Percentiles rank a stretch among this genome's conserved stretches.
These are phyloP conservation scores for Trichaptum fuscoviolaceum DNA, from an alignment of 768 basidiomycete genomes.

Conservation along the genomic window DNA sequence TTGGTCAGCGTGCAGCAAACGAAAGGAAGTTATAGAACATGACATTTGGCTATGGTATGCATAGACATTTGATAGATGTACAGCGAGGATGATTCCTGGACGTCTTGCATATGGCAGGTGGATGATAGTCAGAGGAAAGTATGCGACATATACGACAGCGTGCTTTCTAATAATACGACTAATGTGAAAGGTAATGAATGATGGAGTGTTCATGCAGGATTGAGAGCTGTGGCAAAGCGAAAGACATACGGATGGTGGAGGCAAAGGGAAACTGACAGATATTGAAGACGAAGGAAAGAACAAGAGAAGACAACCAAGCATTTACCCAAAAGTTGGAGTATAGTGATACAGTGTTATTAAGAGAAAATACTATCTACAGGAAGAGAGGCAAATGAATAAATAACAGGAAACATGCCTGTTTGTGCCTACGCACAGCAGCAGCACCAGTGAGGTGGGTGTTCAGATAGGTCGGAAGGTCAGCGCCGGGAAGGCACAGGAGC, in stretches of 20 bases:
- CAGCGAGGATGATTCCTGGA: not conserved
- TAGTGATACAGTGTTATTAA: not conserved
- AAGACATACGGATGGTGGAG: not conserved
- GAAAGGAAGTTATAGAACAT: not conserved
- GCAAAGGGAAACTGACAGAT: not conserved
- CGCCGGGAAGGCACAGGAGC: not conserved
- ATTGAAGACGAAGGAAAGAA: not conserved
- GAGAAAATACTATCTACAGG: not conserved
- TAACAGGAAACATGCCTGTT: not conserved
- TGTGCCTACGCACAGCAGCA: not conserved
- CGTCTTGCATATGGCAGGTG: not conserved
- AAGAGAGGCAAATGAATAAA: not conserved
- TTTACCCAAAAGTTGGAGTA: not conserved
- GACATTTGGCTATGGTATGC: not conserved
- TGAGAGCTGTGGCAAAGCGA: not conserved
- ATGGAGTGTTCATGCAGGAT: not conserved
- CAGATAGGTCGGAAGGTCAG: not conserved
- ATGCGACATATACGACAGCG: not conserved
- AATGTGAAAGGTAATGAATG: not conserved
- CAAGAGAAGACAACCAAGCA: not conserved
- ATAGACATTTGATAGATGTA: not conserved
- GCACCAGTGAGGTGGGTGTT: not conserved
- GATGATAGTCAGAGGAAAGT: not conserved
- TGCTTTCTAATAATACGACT: slow-evolving; percentile 1
- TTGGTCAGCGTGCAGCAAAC: not conserved